Base-by-base conservation (phyloP, 768 basidiomycete genomes). In the Daedalea quercina region DNA sequence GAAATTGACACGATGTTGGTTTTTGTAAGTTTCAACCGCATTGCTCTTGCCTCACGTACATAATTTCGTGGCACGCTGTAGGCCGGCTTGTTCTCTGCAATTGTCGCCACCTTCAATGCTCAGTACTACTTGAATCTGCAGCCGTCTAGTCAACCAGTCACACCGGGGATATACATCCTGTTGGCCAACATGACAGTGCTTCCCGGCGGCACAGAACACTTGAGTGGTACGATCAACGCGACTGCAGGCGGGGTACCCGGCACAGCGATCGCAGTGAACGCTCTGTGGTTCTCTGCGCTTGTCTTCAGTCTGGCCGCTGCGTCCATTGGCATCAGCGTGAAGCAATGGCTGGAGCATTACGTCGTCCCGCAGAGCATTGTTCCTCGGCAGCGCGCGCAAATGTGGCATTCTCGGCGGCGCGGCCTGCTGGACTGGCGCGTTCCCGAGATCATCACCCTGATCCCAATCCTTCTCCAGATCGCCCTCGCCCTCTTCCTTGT, bases 41-140 rank as follows among this genome's bases (percentile, higher is more conserved):
- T 3, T n/a, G n/a, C 9, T n/a, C n/a, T n/a, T n/a, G 25, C 24
- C 17, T n/a, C 6, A 20, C n/a, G 6, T 35, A 13, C n/a, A 49
- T 20, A 6, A n/a, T 7, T 6, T 35, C 34, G 9, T 49, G 13
- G 35, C 35, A 37, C 34, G 24, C 33, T 13, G 9, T 12, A 61
- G 64, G 61, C 63, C 15, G 64, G 58, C 40, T 53, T 63, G 9
- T 65, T 63, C 44, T 65, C 64, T 12, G 63, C 59, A 1, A 54
- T 65, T 12, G 53, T 63, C n/a, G 58, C 61, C 2, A 51, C 61
- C n/a, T 65, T 65, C 54, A 52, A 55, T 31, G 51, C 57, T 12
- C 57, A 59, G 45, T 58, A 57, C 9, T 60, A 54, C 20, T 43
- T 25, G n/a, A 35, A 52, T 12, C n/a, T n/a, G n/a, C n/a, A n/a